phyloP scores from a whole-genome alignment of 129 eudicot genomes.

The Artemisia tridentata region DNA sequence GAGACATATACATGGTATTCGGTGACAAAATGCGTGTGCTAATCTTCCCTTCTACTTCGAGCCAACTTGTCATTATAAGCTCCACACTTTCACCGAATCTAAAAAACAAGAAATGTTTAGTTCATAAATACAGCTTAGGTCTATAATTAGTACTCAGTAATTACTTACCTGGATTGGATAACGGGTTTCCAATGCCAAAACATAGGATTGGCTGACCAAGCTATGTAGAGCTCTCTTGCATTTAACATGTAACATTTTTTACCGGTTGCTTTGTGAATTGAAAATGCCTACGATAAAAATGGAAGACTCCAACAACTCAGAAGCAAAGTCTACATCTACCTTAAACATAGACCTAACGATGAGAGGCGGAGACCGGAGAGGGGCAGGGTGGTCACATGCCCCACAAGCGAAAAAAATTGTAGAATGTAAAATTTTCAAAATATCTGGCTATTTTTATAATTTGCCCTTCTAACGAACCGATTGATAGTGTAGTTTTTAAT shows the following conservation, averaged over 20 bases:
- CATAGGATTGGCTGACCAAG: constrained; percentile 50
- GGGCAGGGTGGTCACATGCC: too few species aligned
- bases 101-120: neutral
- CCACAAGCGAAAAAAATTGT: too few species aligned
- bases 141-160: too few species aligned
- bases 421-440: too few species aligned
- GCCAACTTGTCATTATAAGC: constrained; percentile 19
- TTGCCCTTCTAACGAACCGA: too few species aligned
- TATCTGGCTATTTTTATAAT: too few species aligned
- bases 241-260: constrained; percentile 64
- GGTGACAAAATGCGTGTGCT: constrained; percentile 43
- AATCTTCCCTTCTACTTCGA: constrained; percentile 53
- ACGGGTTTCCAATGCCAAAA: constrained; percentile 72
- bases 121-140: too few species aligned
- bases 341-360: too few species aligned
- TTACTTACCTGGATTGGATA: constrained; percentile 46
- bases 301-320: neutral
- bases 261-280: constrained; percentile 46
- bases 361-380: too few species aligned
- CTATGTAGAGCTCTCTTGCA: constrained; percentile 62
- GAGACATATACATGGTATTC: constrained; percentile 48
- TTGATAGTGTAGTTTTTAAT: too few species aligned
- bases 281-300: constrained; percentile 34
- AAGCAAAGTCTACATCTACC: too few species aligned
- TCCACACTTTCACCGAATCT: constrained; percentile 56